These are phyloP conservation scores for Fusarium decemcellulare DNA, from an alignment of 2,329 filamentous ascomycete genomes.

Conservation along the genomic window DNA sequence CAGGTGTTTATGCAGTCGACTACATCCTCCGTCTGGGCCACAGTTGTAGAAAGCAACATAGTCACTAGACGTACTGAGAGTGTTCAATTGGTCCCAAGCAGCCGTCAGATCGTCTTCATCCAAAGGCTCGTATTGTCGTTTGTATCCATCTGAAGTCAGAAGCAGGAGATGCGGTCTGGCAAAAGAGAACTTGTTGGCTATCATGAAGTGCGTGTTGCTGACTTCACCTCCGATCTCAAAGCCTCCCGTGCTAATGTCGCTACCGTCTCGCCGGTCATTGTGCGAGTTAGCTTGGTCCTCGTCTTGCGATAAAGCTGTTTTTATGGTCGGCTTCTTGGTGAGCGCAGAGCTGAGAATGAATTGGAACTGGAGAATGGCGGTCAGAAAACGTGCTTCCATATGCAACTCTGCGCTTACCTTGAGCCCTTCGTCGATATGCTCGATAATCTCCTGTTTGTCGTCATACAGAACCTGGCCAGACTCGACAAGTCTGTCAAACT, in stretches of 20 bases:
- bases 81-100: neutral
- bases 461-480: conserved; percentile 11
- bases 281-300: no score
- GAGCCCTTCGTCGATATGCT: neutral
- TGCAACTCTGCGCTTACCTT: neutral
- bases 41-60: conserved; percentile 7
- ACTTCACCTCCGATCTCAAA: neutral
- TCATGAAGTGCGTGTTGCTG: neutral
- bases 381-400: neutral
- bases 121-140: conserved; percentile 6
- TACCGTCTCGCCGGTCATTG: neutral
- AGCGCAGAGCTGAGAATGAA: conserved; percentile 14
- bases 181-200: conserved; percentile 16
- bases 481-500: neutral
- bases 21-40: conserved; percentile 4
- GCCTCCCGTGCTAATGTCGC: conserved; percentile 6
- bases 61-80: neutral
- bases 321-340: conserved; percentile 10
- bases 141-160: conserved; percentile 3
- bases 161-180: conserved; percentile 14
- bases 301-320: neutral
- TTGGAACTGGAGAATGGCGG: conserved; percentile 1
- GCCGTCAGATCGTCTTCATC: neutral
- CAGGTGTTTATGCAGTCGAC: conserved; percentile 6
- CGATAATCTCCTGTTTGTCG: neutral